phyloP scores from a whole-genome alignment of 1,139 yeast genomes.

The Zhuliangozyma blackwelliae region DNA sequence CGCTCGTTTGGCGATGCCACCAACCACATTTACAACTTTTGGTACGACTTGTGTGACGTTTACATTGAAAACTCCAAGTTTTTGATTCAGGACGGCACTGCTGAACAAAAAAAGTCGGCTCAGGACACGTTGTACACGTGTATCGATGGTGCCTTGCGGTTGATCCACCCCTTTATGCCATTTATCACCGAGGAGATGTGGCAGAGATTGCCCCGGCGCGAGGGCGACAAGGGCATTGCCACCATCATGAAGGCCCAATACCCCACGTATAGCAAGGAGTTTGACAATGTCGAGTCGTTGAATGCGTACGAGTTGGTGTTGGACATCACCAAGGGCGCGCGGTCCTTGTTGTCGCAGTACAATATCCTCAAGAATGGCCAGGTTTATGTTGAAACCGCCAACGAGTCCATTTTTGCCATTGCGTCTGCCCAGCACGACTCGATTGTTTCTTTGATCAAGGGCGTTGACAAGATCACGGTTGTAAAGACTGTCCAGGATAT shows the following conservation, averaged over 20 bases:
- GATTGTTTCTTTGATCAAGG: constrained; percentile 86
- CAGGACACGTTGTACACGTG: constrained; percentile 91
- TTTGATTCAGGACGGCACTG: constrained; percentile 86
- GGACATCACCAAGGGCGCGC: constrained; percentile 84
- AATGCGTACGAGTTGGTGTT: constrained; percentile 77
- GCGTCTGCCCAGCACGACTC: constrained; percentile 73
- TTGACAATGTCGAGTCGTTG: constrained; percentile 60
- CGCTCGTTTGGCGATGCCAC: constrained; percentile 92
- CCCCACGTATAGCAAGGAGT: constrained; percentile 63
- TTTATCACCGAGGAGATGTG: constrained; percentile 95
- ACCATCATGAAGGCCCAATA: constrained; percentile 79
- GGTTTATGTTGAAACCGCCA: constrained; percentile 69
- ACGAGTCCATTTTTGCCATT: constrained; percentile 45
- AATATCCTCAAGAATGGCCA: constrained; percentile 83
- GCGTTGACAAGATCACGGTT: constrained; percentile 69
- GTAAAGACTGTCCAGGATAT: constrained; percentile 50
- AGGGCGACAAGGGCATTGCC: constrained; percentile 52
- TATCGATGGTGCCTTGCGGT: constrained; percentile 83
- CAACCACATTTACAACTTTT: constrained; percentile 81
- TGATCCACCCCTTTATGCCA: constrained; percentile 99
- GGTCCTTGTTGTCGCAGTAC: constrained; percentile 89
- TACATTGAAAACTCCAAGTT: constrained; percentile 96
- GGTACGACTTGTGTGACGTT: constrained; percentile 97
- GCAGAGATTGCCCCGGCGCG: constrained; percentile 95
- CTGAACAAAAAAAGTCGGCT: constrained; percentile 80